Evolutionary conservation across 2,329 filamentous ascomycete genomes (phyloP).

Genomic region (Fusarium sp.): DNA sequence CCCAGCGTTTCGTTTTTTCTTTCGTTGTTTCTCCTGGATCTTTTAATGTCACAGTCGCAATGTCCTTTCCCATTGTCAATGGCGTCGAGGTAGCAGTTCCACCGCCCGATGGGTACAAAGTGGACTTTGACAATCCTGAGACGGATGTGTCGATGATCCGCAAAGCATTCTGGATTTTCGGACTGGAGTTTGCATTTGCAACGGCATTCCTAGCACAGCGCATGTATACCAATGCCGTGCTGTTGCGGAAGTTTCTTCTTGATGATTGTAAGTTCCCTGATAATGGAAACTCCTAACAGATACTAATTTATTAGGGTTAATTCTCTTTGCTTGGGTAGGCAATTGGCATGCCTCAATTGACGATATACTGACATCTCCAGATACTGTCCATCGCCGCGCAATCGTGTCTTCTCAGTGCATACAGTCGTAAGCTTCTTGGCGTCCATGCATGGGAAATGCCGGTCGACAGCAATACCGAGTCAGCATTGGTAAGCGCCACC

Average conservation of each 20-base stretch:
- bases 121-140: neutral
- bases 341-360: fast-evolving
- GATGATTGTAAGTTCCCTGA: conserved; percentile 2
- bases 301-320: neutral
- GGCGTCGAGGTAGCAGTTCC: conserved; percentile 13
- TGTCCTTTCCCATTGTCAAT: conserved; percentile 14
- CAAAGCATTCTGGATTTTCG: conserved; percentile 18
- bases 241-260: conserved; percentile 7
- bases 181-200: conserved; percentile 12
- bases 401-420: conserved; percentile 18
- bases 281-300: fast-evolving
- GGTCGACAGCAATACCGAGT: neutral
- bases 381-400: conserved; percentile 2
- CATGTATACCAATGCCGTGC: conserved; percentile 18
- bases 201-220: conserved; percentile 10
- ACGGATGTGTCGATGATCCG: conserved; percentile 12
- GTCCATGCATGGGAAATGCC: conserved; percentile 23
- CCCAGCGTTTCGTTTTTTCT: fast-evolving
- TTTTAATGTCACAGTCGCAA: neutral
- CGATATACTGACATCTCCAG: neutral
- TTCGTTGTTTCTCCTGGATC: fast-evolving
- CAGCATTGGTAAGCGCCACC: neutral
- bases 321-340: conserved; percentile 11
- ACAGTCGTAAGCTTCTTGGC: conserved; percentile 3
- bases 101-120: neutral